Conservation (phyloP, 192 early-diverging fungal species). For the Linnemannia elongata region DNA sequence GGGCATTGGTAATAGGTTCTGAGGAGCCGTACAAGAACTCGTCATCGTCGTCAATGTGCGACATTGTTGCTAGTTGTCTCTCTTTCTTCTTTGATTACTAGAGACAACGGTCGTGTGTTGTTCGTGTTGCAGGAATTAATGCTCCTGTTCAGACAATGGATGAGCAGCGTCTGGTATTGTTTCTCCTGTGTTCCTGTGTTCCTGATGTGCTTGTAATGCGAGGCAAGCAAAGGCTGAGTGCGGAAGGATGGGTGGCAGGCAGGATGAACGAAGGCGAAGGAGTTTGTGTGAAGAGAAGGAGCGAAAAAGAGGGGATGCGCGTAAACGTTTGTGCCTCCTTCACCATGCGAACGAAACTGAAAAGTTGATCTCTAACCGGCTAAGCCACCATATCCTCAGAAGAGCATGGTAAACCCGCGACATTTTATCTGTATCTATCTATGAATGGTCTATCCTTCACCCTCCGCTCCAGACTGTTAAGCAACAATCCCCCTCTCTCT, state of each 20-base stretch:
- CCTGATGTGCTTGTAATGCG: neutral
- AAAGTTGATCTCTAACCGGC: neutral
- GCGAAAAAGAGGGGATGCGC: neutral
- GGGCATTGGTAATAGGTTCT: conserved; percentile 8
- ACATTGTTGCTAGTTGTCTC: neutral
- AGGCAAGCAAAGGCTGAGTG: neutral
- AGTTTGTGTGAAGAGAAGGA: neutral
- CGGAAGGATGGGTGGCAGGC: no score
- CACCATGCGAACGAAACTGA: neutral
- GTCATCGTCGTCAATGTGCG: conserved; percentile 38
- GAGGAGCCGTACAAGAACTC: conserved; percentile 55
- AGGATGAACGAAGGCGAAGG: no score
- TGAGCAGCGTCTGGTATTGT: no score
- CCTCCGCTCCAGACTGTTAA: neutral
- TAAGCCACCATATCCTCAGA: neutral
- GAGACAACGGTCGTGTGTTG: neutral
- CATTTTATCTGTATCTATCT: neutral
- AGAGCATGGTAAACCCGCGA: neutral
- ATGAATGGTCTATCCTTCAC: neutral
- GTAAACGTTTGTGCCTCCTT: neutral
- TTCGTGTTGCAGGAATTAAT: neutral
- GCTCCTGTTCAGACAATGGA: neutral
- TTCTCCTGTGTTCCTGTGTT: neutral
- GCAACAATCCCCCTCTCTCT: neutral
- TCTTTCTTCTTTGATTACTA: neutral